Evolutionary conservation across 148 eudicot species (phyloP), one percentile per base, ranked within the genome.

Genomic region (Euryodendron excelsum): DNA sequence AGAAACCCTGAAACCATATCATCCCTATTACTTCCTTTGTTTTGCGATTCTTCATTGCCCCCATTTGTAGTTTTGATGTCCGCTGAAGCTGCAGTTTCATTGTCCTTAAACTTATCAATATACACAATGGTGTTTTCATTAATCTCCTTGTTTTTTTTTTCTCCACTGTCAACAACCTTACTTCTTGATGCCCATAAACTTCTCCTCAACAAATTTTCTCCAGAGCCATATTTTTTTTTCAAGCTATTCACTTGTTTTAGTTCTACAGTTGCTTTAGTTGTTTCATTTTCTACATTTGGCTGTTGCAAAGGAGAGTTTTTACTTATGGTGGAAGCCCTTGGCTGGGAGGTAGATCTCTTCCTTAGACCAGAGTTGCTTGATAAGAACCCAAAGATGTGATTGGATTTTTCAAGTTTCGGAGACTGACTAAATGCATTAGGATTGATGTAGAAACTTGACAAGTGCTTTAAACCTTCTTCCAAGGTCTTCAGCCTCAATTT

Each of bases 1-100:
- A 96, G 70, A 79, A 90, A 82, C 50, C 98, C 99, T 7, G 99
- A 91, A 41, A 96, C 99, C 78, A 88, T 41, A 78, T 96, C 99
- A 71, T 90, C 90, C 58, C 58, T 63, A 27, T 80, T 83, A 48
- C 60, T 82, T 77, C 34, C 79, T 64, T 50, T 75, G 66, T 36
- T 45, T 56, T 77, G 79, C 60, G 68, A 63, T 6, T 75, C 82
- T 56, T 77, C 80, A 55, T 78, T 79, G 67, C 62, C 73, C n/a
- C 23, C 73, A 59, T 41, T 76, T 62, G 50, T 67, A 31, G 33
- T 76, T 77, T 69, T 78, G 23, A 41, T 45, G 41, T 76, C 55
- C 45, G 53, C 77, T 37, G 37, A 33, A 28, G 62, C 80, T 61
- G 67, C 78, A 25, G 44, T 69, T 60, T 39, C 79, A 36, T 77